Base-by-base conservation (phyloP, 257 asterid genomes). In the Echites panduratus region DNA sequence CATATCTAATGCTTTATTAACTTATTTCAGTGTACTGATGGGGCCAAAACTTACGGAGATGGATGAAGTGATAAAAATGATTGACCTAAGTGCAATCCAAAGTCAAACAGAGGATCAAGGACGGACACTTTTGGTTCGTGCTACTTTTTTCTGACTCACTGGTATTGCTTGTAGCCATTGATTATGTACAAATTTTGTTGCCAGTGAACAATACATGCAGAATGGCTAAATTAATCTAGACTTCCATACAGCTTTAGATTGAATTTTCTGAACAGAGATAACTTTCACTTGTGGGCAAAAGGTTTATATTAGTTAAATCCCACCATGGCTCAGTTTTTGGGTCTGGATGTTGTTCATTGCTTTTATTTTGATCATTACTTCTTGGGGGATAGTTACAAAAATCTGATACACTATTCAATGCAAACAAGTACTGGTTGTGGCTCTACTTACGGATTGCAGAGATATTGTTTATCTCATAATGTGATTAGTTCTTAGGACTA, bases 61-160 rank as follows among this genome's bases (percentile, higher is more conserved):
- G 98, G 98, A 93, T 48, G 86, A 84, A 81, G 89, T 89, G 73
- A 81, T 93, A 73, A 81, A 79, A 76, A 85, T 71, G 80, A 89
- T 93, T 59, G 91, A 90, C 80, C 85, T 78, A 48, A 82, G 83
- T 71, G 75, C 79, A 47, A 68, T 68, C 73, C 82, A 73, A 62
- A 75, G 78, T 82, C 86, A 76, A 77, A 81, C 81, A 53, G 76
- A 20, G 73, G 73, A 82, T 54, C 82, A 70, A 79, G 86, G 85
- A 82, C 65, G 84, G 92, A 93, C 97, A 79, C 98, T 93, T 86
- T 83, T 93, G 98, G 98, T 93, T 87, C n/a, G 97, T 93, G 90
- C 85, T 80, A 88, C 89, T 86, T 83, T 82, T 76, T 81, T 81
- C 82, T 87, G 81, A 73, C 83, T 81, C 77, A 78, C 79, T 76